Evolutionary conservation across 2,329 filamentous ascomycete species (phyloP).

Genomic region (Bipolaris gigantea): DNA sequence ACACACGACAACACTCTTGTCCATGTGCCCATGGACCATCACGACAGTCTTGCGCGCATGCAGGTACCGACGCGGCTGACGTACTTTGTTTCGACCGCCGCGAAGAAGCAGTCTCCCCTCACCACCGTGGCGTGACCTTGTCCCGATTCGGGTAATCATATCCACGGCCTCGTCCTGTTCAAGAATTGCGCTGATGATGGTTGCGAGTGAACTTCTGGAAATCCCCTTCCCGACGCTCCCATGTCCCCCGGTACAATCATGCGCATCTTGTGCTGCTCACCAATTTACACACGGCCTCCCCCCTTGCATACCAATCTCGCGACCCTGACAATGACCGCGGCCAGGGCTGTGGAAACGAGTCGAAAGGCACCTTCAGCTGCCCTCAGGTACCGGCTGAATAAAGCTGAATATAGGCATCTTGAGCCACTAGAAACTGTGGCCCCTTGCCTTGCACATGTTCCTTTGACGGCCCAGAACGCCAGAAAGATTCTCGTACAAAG

Average conservation of each 20-base stretch:
- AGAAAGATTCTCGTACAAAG: background rate
- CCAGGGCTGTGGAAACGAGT: background rate
- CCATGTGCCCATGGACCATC: no score
- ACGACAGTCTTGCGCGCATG: background rate
- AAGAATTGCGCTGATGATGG: background rate
- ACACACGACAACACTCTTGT: no score
- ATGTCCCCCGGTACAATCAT: background rate
- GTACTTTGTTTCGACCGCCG: background rate
- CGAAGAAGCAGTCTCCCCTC: background rate
- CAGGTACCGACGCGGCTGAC: background rate
- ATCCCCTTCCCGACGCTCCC: background rate
- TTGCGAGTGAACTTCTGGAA: background rate
- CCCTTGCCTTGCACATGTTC: background rate
- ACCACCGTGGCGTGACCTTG: background rate
- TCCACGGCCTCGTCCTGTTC: background rate
- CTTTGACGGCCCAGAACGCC: background rate
- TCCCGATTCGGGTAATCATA: no score
- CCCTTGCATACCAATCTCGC: conserved; percentile 8
- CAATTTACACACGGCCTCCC: background rate
- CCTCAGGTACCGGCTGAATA: no score
- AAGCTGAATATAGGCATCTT: no score
- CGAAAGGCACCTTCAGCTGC: no score
- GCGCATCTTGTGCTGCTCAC: background rate
- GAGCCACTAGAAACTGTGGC: background rate
- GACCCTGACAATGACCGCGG: background rate